Evolutionary conservation across 2,329 filamentous ascomycete genomes (phyloP).

Genomic region (Diaporthe caulivora): DNA sequence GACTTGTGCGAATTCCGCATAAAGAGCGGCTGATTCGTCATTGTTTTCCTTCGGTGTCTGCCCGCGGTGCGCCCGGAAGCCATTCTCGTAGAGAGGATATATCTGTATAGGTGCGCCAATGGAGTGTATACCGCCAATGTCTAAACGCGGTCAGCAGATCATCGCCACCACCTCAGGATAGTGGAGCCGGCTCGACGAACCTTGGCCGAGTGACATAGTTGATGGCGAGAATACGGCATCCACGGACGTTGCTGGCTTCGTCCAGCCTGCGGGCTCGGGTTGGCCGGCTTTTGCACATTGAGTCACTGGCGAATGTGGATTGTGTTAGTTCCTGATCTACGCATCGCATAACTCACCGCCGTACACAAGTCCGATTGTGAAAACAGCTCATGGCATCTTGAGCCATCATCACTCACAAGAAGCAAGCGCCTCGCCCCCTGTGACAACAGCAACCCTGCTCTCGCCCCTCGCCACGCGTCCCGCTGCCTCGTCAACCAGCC

Average conservation of each 20-base stretch:
- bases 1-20: conserved; percentile 70
- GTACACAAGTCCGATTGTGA: neutral
- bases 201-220: conserved; percentile 59
- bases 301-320: conserved; percentile 41
- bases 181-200: conserved; percentile 56
- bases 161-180: conserved; percentile 51
- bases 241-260: conserved; percentile 51
- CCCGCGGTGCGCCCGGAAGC: conserved; percentile 65
- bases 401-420: conserved; percentile 63
- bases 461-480: conserved; percentile 66
- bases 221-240: conserved; percentile 51
- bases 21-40: conserved; percentile 69
- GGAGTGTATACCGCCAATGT: conserved; percentile 66
- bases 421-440: conserved; percentile 75
- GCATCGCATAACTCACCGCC: neutral
- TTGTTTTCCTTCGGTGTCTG: conserved; percentile 69
- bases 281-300: conserved; percentile 50
- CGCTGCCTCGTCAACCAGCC: conserved; percentile 73
- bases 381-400: neutral
- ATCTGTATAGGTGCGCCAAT: conserved; percentile 75
- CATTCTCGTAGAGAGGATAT: conserved; percentile 77
- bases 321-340: neutral
- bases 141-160: conserved; percentile 48
- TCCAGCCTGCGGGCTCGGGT: conserved; percentile 71
- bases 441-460: conserved; percentile 68